phyloP scores from a whole-genome alignment of 495 filamentous ascomycete genomes.

The Lasiosphaeris hirsuta region DNA sequence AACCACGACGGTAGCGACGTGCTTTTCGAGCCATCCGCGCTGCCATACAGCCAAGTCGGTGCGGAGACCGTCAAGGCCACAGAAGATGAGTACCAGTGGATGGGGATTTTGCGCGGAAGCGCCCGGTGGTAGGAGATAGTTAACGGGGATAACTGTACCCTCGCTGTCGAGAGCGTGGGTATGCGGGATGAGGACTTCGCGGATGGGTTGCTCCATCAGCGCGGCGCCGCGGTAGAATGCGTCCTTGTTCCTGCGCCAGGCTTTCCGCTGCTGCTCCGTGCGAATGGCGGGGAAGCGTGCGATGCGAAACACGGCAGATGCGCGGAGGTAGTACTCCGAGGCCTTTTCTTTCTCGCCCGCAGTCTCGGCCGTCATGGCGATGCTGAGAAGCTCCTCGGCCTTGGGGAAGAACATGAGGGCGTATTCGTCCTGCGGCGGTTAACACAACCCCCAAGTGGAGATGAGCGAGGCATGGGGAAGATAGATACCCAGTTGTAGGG shows the following conservation, averaged over 20 bases:
- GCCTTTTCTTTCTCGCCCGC: slow-evolving; percentile 45
- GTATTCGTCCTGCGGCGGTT: slow-evolving; percentile 49
- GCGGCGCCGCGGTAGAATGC: slow-evolving; percentile 25
- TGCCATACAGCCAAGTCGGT: slow-evolving; percentile 67
- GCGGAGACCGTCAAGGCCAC: slow-evolving; percentile 69
- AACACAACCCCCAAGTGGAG: too few species aligned
- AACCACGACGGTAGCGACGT: slow-evolving; percentile 54
- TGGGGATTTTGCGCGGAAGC: slow-evolving; percentile 30
- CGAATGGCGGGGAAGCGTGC: slow-evolving; percentile 54
- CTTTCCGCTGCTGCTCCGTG: slow-evolving; percentile 46
- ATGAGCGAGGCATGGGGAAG: too few species aligned
- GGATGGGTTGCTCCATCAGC: slow-evolving; percentile 49
- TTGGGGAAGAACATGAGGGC: slow-evolving; percentile 58
- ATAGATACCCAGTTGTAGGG: slow-evolving; percentile 36
- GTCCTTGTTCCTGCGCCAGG: slow-evolving; percentile 60
- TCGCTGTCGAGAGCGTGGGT: slow-evolving; percentile 33
- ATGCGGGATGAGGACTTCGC: slow-evolving; percentile 58
- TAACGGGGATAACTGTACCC: slow-evolving; percentile 49
- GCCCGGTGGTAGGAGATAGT: slow-evolving; percentile 52
- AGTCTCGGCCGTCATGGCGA: slow-evolving; percentile 46
- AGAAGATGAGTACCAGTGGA: slow-evolving; percentile 64
- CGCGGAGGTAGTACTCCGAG: slow-evolving; percentile 59
- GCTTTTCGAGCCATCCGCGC: slow-evolving; percentile 54
- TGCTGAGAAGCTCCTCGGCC: slow-evolving; percentile 49
- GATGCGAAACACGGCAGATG: slow-evolving; percentile 67